Base-by-base conservation (phyloP, 371 early-diverging fungal genomes). In the Lichtheimia ramosa region DNA sequence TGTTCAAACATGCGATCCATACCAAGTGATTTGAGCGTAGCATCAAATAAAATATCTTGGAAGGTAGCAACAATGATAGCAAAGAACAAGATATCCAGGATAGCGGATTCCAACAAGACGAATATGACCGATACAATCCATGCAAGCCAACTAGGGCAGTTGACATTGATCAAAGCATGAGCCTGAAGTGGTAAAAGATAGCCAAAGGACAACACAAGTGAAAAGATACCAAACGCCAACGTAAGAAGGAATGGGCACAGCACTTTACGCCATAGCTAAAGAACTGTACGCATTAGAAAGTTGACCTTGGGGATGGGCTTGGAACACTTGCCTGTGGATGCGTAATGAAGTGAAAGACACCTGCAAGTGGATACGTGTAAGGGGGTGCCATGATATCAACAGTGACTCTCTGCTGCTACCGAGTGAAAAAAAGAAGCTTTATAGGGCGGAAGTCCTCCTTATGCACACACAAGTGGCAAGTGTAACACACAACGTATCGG, bases 41-140 rank as follows among this genome's bases (percentile, higher is more conserved):
- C 75, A 58, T 84, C 85, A 68, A 84, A 84, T 18, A 84, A 58
- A 2, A 73, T 76, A 48, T 84, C 85, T 51, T 82, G 82, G 34
- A 75, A 83, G 23, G 83, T 68, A 14, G 85, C 81, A 12, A 82
- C 53, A 23, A 83, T 56, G 63, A 84, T 76, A 15, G 82, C 69
- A 64, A 82, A 84, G 54, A 81, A 74, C 27, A 84, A 62, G 18
- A 84, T 27, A 54, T 80, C 74, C 54, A 83, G 42, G 4, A 84
- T 43, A 21, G 77, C 81, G 5, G 82, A 77, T 62, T 84, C 83
- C 34, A 84, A 55, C 18, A 84, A 63, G 2, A 83, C 83, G 59
- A 84, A 80, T 21, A 84, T 70, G 13, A 84, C 77, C 18, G 77
- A 71, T 0, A 80, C 79, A 23, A 73, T 67, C 85, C 85, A 84